A percentile compares a stretch with the other conserved stretches of the same genome.
phyloP scores from a whole-genome alignment of 192 early-diverging fungal genomes.

The Backusella tuberculispora region DNA sequence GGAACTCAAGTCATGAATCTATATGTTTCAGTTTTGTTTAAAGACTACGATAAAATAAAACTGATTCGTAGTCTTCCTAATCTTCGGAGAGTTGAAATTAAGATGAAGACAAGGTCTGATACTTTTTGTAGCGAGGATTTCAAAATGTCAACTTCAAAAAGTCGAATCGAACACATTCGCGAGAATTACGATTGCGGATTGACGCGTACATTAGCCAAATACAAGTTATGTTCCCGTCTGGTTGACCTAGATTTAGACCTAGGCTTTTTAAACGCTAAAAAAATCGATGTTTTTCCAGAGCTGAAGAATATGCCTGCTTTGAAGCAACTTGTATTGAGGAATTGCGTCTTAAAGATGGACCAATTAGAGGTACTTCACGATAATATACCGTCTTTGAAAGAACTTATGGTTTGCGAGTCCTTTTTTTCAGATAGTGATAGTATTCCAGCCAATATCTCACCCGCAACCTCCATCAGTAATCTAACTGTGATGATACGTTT shows the following conservation, averaged over 20 bases:
- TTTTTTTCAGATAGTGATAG: neutral
- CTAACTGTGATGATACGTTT: neutral
- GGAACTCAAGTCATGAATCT: neutral
- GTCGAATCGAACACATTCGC: neutral
- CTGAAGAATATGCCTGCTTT: neutral
- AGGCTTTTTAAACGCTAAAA: neutral
- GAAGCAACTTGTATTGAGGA: neutral
- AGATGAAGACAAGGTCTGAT: neutral
- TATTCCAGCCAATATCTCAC: neutral
- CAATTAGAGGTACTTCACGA: neutral
- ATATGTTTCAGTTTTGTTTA: neutral
- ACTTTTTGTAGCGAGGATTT: neutral
- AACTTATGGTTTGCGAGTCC: neutral
- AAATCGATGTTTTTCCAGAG: neutral
- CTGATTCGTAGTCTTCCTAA: neutral
- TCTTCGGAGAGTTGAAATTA: neutral
- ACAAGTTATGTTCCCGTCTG: neutral
- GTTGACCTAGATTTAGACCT: neutral
- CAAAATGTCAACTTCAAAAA: neutral
- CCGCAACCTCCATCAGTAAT: neutral
- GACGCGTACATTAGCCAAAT: neutral
- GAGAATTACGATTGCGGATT: neutral
- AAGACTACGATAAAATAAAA: neutral
- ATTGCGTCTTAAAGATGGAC: neutral
- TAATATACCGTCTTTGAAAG: neutral